Conservation (phyloP, 2,329 filamentous ascomycete species). For the Fusarium napiforme region DNA sequence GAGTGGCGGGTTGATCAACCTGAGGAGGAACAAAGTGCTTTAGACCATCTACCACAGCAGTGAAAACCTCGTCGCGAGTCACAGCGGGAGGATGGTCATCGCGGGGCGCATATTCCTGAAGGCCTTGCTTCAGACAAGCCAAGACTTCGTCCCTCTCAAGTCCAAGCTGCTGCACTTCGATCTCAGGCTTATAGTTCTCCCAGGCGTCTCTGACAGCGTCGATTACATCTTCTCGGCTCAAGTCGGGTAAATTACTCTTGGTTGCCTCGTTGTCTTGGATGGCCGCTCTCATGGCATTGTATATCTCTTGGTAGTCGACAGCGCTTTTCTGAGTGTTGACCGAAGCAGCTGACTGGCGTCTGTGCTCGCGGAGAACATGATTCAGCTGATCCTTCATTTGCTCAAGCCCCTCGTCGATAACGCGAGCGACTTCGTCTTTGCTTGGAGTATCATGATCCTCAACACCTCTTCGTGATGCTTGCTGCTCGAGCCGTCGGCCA, state of each 20-base stretch:
- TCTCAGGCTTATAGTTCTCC: constrained; percentile 94
- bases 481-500: constrained; percentile 80
- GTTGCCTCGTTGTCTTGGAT: constrained; percentile 69
- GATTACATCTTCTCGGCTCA: constrained; percentile 85
- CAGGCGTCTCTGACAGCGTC: constrained; percentile 89
- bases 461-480: constrained; percentile 62
- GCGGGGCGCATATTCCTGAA: constrained; percentile 75
- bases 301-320: constrained; percentile 85
- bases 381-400: constrained; percentile 89
- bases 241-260: constrained; percentile 51
- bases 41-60: constrained; percentile 85
- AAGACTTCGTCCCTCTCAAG: constrained; percentile 91
- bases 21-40: constrained; percentile 82
- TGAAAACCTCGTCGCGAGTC: constrained; percentile 85
- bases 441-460: constrained; percentile 63
- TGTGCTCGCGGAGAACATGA: constrained; percentile 78
- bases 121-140: constrained; percentile 84
- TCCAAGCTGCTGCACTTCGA: constrained; percentile 89
- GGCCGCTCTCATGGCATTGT: constrained; percentile 83
- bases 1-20: constrained; percentile 73
- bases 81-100: constrained; percentile 67
- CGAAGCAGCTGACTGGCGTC: constrained; percentile 74
- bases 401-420: constrained; percentile 82
- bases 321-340: constrained; percentile 67
- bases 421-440: constrained; percentile 76